These are phyloP conservation scores for Thuidium tamariscinum DNA, from an alignment of 225 moss, liverwort and hornwort genomes.

Conservation along the genomic window DNA sequence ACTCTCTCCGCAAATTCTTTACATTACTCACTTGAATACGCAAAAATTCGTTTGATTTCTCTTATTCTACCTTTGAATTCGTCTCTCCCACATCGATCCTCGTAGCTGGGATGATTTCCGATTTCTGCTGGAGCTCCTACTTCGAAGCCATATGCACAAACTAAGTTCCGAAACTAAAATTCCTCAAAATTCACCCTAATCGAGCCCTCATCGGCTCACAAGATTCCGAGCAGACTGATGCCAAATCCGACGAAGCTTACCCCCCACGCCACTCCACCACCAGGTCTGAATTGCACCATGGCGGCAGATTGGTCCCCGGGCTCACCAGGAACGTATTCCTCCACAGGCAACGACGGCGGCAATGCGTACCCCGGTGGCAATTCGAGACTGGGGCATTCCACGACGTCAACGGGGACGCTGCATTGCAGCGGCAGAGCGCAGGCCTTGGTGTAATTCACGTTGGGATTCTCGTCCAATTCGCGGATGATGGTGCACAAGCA, in stretches of 20 bases:
- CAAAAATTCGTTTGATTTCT: background rate
- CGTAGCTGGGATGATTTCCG: background rate
- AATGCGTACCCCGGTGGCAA: background rate
- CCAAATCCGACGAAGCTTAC: background rate
- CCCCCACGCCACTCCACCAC: background rate
- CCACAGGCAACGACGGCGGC: background rate
- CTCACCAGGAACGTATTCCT: background rate
- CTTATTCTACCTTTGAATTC: background rate
- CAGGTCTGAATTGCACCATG: background rate
- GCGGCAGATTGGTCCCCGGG: background rate
- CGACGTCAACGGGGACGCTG: background rate
- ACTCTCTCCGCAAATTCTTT: background rate
- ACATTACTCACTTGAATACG: background rate
- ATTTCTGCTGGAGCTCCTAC: background rate
- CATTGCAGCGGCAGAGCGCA: background rate
- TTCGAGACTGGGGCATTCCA: background rate
- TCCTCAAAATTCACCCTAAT: background rate
- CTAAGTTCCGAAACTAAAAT: background rate
- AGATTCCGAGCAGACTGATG: background rate
- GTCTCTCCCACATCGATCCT: background rate
- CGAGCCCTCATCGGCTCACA: background rate
- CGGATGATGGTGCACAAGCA: slow-evolving; percentile 11
- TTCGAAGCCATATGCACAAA: background rate
- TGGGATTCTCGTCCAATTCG: background rate
- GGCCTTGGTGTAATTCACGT: slow-evolving; percentile 11